Evolutionary conservation across 2,329 filamentous ascomycete species (phyloP).

Genomic region (Pseudocercospora fijiensis): DNA sequence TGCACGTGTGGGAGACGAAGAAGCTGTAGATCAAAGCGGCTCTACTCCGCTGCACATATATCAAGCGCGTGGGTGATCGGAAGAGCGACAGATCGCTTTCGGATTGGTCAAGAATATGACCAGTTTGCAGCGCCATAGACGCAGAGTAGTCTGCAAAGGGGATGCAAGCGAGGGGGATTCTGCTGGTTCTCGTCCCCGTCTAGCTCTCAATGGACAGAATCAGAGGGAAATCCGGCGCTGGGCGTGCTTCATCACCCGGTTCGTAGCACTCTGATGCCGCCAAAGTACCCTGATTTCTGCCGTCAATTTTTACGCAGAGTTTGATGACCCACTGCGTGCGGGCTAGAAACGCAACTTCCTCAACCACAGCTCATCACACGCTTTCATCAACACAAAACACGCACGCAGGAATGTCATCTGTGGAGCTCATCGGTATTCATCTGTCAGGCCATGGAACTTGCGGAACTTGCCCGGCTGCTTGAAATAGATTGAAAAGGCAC

Average conservation of each 20-base stretch:
- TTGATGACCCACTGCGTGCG: neutral
- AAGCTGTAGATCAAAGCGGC: too few species aligned
- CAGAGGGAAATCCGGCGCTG: neutral
- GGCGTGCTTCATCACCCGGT: neutral
- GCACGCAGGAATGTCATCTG: neutral
- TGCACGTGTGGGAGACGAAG: too few species aligned
- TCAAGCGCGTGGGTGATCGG: too few species aligned
- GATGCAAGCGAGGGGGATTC: neutral
- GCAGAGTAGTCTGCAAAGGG: neutral
- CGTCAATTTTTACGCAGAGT: neutral
- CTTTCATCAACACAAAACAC: neutral
- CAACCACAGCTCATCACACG: neutral
- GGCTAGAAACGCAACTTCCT: neutral
- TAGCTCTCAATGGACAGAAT: neutral
- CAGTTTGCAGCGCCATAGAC: neutral
- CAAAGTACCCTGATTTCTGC: neutral
- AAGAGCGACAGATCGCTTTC: too few species aligned
- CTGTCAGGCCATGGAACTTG: neutral
- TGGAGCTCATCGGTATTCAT: conserved; percentile 1
- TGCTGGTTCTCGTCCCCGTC: neutral
- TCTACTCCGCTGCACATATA: too few species aligned
- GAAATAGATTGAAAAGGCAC: neutral
- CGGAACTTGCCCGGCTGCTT: neutral
- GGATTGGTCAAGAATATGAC: too few species aligned
- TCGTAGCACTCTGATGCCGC: neutral